phyloP scores from a whole-genome alignment of 306 rosid species.

The Senna siamea region DNA sequence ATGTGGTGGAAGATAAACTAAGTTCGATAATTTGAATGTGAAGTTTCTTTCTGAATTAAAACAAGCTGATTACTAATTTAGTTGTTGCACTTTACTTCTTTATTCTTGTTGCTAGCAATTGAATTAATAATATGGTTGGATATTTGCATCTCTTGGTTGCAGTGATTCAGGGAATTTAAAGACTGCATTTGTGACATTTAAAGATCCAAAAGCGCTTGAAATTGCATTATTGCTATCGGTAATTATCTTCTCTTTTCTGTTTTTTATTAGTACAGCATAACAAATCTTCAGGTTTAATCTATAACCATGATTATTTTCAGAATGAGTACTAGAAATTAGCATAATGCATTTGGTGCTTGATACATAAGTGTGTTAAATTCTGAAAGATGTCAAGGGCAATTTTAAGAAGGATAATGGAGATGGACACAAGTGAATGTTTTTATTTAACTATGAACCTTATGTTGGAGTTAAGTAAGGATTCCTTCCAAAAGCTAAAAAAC shows the following conservation, averaged over 20 bases:
- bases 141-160: constrained; percentile 46
- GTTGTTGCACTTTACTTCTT: constrained; percentile 2
- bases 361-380: neutral
- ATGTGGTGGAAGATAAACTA: constrained; percentile 20
- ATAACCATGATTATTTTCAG: neutral
- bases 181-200: constrained; percentile 92
- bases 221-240: constrained; percentile 88
- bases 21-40: constrained; percentile 22
- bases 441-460: neutral
- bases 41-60: neutral
- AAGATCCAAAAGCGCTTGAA: constrained; percentile 92
- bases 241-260: constrained; percentile 39
- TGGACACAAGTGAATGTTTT: constrained; percentile 2
- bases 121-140: constrained; percentile 3
- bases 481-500: constrained; percentile 25
- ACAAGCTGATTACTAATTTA: constrained; percentile 25
- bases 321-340: neutral
- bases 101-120: constrained; percentile 22
- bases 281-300: constrained; percentile 4
- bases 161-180: constrained; percentile 76
- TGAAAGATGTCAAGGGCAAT: neutral
- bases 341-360: constrained; percentile 1
- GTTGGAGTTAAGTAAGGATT: constrained; percentile 7
- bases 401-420: no score
- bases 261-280: constrained; percentile 30